Conservation (phyloP, 225 moss, liverwort and hornwort genomes). For the Polytrichum commune region DNA sequence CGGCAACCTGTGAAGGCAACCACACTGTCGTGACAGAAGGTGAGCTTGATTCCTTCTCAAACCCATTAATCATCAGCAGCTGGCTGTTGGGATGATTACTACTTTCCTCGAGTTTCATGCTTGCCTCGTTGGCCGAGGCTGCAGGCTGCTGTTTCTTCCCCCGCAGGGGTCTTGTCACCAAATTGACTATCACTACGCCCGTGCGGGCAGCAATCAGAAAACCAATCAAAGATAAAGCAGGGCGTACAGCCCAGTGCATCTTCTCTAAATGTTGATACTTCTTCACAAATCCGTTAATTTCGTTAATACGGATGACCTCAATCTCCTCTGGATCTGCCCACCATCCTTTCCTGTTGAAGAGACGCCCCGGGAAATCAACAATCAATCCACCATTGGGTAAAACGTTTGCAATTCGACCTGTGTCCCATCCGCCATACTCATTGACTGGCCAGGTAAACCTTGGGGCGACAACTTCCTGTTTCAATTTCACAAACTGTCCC, state of each 20-base stretch:
- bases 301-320: slow-evolving; percentile 73
- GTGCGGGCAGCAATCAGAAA: slow-evolving; percentile 79
- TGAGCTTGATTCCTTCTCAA: slow-evolving; percentile 34
- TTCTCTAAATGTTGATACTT: slow-evolving; percentile 91
- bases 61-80: slow-evolving; percentile 10
- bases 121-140: slow-evolving; percentile 29
- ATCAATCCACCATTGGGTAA: slow-evolving; percentile 80
- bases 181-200: slow-evolving; percentile 81
- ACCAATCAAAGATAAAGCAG: slow-evolving; percentile 77
- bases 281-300: slow-evolving; percentile 74
- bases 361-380: slow-evolving; percentile 84
- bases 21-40: slow-evolving; percentile 49
- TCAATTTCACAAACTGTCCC: slow-evolving; percentile 77
- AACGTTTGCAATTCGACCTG: slow-evolving; percentile 71
- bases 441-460: slow-evolving; percentile 77
- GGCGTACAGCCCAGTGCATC: slow-evolving; percentile 97
- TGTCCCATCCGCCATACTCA: slow-evolving; percentile 77
- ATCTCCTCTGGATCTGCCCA: slow-evolving; percentile 94
- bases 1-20: slow-evolving; percentile 82
- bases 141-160: slow-evolving; percentile 44
- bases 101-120: slow-evolving; percentile 20
- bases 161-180: slow-evolving; percentile 66
- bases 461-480: slow-evolving; percentile 56
- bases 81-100: slow-evolving; percentile 22
- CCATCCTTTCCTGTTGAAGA: slow-evolving; percentile 79